Conservation (phyloP, 208 protist genomes). For the Wallacemonas sp. region DNA sequence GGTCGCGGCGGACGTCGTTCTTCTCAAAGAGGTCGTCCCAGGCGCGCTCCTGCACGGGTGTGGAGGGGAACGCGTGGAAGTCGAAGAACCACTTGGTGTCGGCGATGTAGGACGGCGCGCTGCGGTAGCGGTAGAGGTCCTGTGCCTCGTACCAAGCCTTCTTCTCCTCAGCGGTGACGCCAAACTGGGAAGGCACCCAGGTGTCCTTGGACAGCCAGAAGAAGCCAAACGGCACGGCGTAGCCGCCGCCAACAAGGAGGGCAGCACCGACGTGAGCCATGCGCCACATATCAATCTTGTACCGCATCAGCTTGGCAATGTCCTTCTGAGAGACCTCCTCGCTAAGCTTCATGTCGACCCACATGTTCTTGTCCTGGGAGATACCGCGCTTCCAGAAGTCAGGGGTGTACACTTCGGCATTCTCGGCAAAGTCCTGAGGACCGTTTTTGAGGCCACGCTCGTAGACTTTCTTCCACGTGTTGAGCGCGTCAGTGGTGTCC, state of each 20-base stretch:
- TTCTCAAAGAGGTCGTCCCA: constrained; percentile 94
- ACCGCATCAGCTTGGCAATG: constrained; percentile 77
- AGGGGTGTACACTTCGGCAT: constrained; percentile 73
- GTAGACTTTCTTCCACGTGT: constrained; percentile 84
- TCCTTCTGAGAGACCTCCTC: constrained; percentile 84
- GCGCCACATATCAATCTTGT: constrained; percentile 86
- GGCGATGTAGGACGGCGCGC: constrained; percentile 76
- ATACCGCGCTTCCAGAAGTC: constrained; percentile 89
- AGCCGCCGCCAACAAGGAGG: constrained; percentile 71
- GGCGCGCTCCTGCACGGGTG: constrained; percentile 68
- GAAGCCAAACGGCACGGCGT: constrained; percentile 66
- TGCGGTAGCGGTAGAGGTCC: constrained; percentile 92
- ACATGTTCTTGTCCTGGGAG: constrained; percentile 91
- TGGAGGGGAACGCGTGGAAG: constrained; percentile 83
- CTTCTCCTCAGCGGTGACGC: constrained; percentile 59
- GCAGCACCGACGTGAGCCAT: constrained; percentile 64
- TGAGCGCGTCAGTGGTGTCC: constrained; percentile 53
- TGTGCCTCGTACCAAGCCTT: constrained; percentile 83
- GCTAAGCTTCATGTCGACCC: constrained; percentile 89
- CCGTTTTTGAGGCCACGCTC: constrained; percentile 72
- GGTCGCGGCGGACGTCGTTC: constrained; percentile 90
- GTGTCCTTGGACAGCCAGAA: constrained; percentile 91
- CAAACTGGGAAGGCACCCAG: constrained; percentile 78
- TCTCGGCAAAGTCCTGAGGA: constrained; percentile 75
- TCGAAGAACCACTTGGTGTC: constrained; percentile 92